phyloP scores from a whole-genome alignment of 495 filamentous ascomycete species.

The Tuber indicum region DNA sequence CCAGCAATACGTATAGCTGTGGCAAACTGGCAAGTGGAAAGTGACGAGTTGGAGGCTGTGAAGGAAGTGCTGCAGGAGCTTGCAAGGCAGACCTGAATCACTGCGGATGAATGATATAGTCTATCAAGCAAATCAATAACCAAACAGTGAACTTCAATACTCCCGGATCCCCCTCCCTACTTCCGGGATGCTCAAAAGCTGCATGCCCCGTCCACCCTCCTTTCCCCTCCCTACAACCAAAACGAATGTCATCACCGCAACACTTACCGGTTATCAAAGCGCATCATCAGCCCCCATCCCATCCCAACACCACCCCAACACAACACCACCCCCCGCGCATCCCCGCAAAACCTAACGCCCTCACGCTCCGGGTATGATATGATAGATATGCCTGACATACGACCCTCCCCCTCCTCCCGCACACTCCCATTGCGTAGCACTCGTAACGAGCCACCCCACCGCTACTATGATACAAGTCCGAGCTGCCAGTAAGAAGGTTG shows the following conservation, averaged over 20 bases:
- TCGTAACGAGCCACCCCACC: too few relatives aligned
- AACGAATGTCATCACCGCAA: slow-evolving; percentile 57
- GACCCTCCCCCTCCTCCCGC: slow-evolving; percentile 39
- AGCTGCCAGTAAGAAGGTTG: too few relatives aligned
- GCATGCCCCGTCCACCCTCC: slow-evolving; percentile 64
- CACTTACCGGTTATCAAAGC: slow-evolving; percentile 64
- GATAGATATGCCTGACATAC: slow-evolving; percentile 61
- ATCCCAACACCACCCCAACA: slow-evolving; percentile 61
- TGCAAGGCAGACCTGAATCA: not conserved
- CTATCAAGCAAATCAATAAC: slow-evolving; percentile 56
- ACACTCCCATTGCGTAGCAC: too few relatives aligned
- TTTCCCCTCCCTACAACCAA: slow-evolving; percentile 46
- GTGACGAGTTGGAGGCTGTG: slow-evolving; percentile 48
- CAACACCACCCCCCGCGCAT: slow-evolving; percentile 55
- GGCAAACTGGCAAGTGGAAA: slow-evolving; percentile 68
- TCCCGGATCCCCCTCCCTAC: slow-evolving; percentile 50
- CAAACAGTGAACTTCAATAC: slow-evolving; percentile 58
- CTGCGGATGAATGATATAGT: not conserved
- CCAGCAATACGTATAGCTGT: slow-evolving; percentile 75
- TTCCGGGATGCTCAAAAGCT: slow-evolving; percentile 70
- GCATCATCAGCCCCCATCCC: slow-evolving; percentile 51
- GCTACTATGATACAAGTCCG: too few relatives aligned
- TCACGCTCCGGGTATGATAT: slow-evolving; percentile 53
- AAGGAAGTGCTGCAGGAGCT: slow-evolving; percentile 29
- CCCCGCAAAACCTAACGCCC: slow-evolving; percentile 56